Percentiles rank a stretch among this genome's conserved stretches.
phyloP scores from a whole-genome alignment of 2,329 filamentous ascomycete genomes.

The Exophiala lecanii-corni region DNA sequence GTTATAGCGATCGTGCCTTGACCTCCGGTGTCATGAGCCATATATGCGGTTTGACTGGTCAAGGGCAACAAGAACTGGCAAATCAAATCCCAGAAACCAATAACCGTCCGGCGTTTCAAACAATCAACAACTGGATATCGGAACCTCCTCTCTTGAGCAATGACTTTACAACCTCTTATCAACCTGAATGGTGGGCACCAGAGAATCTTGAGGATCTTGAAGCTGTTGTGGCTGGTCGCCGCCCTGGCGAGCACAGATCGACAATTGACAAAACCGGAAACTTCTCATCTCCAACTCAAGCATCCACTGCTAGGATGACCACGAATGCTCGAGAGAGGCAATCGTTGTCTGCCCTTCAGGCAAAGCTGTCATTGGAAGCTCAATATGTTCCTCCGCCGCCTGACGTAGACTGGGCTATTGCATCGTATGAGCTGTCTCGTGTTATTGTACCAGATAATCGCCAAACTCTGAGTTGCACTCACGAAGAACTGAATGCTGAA shows the following conservation, averaged over 20 bases:
- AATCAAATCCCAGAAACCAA: background rate
- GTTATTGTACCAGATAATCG: constrained; percentile 72
- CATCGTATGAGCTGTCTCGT: constrained; percentile 77
- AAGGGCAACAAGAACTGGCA: constrained; percentile 1
- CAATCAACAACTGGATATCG: constrained; percentile 20
- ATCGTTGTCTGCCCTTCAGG: constrained; percentile 24
- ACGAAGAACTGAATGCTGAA: constrained; percentile 73
- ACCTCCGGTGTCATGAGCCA: constrained; percentile 87
- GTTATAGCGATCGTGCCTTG: constrained; percentile 89
- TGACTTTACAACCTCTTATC: constrained; percentile 17
- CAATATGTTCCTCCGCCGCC: constrained; percentile 65
- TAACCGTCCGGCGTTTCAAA: constrained; percentile 3
- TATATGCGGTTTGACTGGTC: constrained; percentile 63
- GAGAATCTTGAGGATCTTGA: constrained; percentile 67
- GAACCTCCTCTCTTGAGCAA: constrained; percentile 1
- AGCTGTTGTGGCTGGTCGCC: constrained; percentile 48
- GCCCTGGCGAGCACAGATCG: constrained; percentile 50
- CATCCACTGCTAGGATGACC: constrained; percentile 75
- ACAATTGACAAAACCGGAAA: constrained; percentile 59
- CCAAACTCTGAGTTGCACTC: constrained; percentile 68
- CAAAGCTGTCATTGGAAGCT: constrained; percentile 26
- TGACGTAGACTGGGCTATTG: constrained; percentile 78
- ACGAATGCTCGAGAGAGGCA: constrained; percentile 52
- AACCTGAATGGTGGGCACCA: constrained; percentile 61
- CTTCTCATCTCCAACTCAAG: constrained; percentile 82